phyloP scores from a whole-genome alignment of 1,284 basidiomycete genomes.

The Leccinum huronense region DNA sequence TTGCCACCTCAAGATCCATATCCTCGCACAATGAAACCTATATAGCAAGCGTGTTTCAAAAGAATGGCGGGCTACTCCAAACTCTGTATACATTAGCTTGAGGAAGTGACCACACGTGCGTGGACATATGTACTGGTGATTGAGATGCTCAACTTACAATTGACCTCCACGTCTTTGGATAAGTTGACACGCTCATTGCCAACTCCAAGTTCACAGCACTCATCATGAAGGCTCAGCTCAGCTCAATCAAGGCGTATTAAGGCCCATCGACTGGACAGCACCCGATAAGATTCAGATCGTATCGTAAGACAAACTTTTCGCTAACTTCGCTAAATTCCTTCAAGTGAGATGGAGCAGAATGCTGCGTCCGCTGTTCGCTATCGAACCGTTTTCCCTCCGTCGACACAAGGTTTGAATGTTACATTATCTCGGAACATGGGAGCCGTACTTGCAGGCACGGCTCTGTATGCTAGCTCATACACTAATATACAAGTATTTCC shows the following conservation, averaged over 20 bases:
- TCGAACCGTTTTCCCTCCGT: slow-evolving; percentile 65
- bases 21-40: slow-evolving; percentile 74
- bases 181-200: slow-evolving; percentile 87
- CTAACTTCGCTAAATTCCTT: slow-evolving; percentile 88
- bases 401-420: slow-evolving; percentile 22
- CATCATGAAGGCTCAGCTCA: slow-evolving; percentile 78
- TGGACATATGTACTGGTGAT: slow-evolving; percentile 13
- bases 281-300: slow-evolving; percentile 54
- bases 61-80: slow-evolving; percentile 55
- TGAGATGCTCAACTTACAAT: not conserved
- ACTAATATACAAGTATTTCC: too few relatives aligned
- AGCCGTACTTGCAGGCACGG: slow-evolving; percentile 72
- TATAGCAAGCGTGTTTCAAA: slow-evolving; percentile 48
- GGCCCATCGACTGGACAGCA: slow-evolving; percentile 51
- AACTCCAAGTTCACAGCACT: slow-evolving; percentile 90
- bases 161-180: slow-evolving; percentile 44
- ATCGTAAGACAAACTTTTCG: slow-evolving; percentile 55
- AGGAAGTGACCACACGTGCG: slow-evolving; percentile 87
- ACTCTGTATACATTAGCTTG: slow-evolving; percentile 89
- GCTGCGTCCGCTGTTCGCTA: slow-evolving; percentile 66
- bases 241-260: slow-evolving; percentile 51
- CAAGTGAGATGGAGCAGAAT: slow-evolving; percentile 88
- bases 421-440: slow-evolving; percentile 40
- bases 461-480: too few relatives aligned
- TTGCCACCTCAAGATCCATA: slow-evolving; percentile 81